These are phyloP conservation scores for Fomitopsis serialis DNA, from an alignment of 768 basidiomycete species.

Conservation along the genomic window DNA sequence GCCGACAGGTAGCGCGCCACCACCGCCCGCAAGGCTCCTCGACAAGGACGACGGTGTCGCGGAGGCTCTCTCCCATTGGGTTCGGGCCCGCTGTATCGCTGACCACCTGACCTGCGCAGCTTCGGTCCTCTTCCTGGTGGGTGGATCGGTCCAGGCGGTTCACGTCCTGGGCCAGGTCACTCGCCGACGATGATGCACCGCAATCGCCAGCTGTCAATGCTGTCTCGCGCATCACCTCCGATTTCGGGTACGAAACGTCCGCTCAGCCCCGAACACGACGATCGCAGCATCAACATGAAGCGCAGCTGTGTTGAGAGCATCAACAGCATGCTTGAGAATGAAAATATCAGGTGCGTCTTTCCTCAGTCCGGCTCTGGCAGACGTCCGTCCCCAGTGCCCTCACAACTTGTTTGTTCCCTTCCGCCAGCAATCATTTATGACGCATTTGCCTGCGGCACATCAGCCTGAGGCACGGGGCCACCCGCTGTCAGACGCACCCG, in stretches of 20 bases:
- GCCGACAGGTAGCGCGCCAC: conserved; percentile 55
- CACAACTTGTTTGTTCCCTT: conserved; percentile 70
- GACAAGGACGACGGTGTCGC: conserved; percentile 92
- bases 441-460: conserved; percentile 68
- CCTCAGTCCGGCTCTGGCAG: conserved; percentile 44
- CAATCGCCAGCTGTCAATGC: conserved; percentile 38
- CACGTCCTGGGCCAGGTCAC: conserved; percentile 9
- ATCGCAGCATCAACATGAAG: conserved; percentile 47
- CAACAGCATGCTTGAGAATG: conserved; percentile 2
- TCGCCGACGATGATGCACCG: conserved; percentile 15
- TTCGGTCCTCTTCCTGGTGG: conserved; percentile 7
- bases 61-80: conserved; percentile 48
- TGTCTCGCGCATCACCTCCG: conserved; percentile 57
- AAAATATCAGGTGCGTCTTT: conserved; percentile 40
- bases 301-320: conserved; percentile 53
- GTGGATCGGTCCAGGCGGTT: conserved; percentile 10
- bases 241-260: conserved; percentile 54
- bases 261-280: conserved; percentile 62
- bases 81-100: conserved; percentile 18
- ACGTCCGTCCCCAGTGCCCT: conserved; percentile 47
- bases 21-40: conserved; percentile 60
- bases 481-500: conserved; percentile 49
- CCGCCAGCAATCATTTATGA: conserved; percentile 62
- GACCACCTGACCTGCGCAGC: conserved; percentile 9
- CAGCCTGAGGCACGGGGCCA: conserved; percentile 34